Conservation (phyloP, 345 rosid genomes). For the Pistacia vera region DNA sequence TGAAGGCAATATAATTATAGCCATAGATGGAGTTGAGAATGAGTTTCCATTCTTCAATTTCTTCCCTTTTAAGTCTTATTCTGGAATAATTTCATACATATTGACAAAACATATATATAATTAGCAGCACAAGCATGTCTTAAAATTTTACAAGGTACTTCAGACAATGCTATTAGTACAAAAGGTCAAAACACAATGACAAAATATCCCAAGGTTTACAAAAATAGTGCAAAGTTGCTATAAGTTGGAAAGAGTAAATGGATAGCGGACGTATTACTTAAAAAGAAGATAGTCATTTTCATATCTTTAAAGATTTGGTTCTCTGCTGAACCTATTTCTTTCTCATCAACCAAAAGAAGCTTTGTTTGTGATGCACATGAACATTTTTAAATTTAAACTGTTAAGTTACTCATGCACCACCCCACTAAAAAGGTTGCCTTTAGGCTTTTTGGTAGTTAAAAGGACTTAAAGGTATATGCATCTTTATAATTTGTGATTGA, state of each 20-base stretch:
- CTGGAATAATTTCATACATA: no score
- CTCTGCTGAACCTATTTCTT: background rate
- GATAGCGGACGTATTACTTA: background rate
- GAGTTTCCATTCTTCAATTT: background rate
- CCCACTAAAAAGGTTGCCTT: background rate
- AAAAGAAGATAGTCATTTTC: conserved; percentile 4
- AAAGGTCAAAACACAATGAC: background rate
- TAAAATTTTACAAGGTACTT: background rate
- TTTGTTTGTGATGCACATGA: background rate
- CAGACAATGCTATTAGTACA: background rate
- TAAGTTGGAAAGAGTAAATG: background rate
- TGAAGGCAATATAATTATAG: background rate
- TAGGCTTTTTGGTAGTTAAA: background rate
- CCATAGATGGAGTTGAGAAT: background rate
- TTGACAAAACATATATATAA: background rate
- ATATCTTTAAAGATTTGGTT: background rate
- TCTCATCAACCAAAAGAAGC: conserved; percentile 5
- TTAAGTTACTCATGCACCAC: background rate
- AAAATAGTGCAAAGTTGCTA: background rate
- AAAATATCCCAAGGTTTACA: background rate
- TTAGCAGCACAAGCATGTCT: background rate
- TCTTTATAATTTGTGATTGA: background rate
- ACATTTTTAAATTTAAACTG: background rate
- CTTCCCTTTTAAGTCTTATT: no score
- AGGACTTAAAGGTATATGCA: background rate